These are phyloP conservation scores for Erodium maritimum DNA, from an alignment of 345 rosid species.

Conservation along the genomic window DNA sequence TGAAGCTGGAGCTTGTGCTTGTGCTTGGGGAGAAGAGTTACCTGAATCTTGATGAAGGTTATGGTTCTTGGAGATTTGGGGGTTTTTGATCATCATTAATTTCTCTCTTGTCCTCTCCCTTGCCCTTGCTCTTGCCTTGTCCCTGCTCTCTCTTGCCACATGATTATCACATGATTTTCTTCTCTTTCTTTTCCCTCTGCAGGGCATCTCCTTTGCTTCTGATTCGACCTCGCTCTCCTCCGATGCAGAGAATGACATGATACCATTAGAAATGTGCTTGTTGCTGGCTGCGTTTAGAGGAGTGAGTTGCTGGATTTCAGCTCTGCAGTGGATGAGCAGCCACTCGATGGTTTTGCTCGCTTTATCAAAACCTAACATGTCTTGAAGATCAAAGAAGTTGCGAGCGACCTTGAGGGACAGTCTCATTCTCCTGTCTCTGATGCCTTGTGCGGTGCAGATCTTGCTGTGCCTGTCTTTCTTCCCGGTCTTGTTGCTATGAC, in stretches of 20 bases:
- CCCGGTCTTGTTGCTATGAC: slow-evolving; percentile 20
- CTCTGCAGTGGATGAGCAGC: slow-evolving; percentile 62
- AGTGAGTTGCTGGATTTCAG: slow-evolving; percentile 48
- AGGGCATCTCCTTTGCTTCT: slow-evolving; percentile 13
- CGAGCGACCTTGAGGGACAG: slow-evolving; percentile 58
- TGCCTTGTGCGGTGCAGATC: slow-evolving; percentile 68
- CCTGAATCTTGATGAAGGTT: slow-evolving; percentile 13
- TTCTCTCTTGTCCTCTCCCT: slow-evolving; percentile 57
- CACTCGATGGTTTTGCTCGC: slow-evolving; percentile 75
- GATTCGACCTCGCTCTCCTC: slow-evolving; percentile 23
- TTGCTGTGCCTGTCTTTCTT: slow-evolving; percentile 74
- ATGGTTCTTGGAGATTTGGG: slow-evolving; percentile 3
- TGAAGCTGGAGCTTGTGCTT: not conserved
- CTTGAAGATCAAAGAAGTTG: slow-evolving; percentile 66
- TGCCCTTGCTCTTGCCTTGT: slow-evolving; percentile 58
- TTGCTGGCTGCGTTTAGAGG: not conserved
- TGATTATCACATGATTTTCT: slow-evolving; percentile 11
- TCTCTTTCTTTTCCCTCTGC: slow-evolving; percentile 6
- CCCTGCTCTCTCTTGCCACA: slow-evolving; percentile 32
- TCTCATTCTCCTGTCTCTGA: slow-evolving; percentile 65
- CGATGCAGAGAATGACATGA: slow-evolving; percentile 14
- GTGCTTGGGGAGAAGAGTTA: no score
- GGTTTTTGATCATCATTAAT: slow-evolving; percentile 21
- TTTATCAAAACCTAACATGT: slow-evolving; percentile 67
- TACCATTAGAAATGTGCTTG: slow-evolving; percentile 9